Percentiles rank a stretch among this genome's conserved stretches.
These are phyloP conservation scores for Ustilago cynodontis DNA, from an alignment of 1,284 basidiomycete genomes.

Conservation along the genomic window DNA sequence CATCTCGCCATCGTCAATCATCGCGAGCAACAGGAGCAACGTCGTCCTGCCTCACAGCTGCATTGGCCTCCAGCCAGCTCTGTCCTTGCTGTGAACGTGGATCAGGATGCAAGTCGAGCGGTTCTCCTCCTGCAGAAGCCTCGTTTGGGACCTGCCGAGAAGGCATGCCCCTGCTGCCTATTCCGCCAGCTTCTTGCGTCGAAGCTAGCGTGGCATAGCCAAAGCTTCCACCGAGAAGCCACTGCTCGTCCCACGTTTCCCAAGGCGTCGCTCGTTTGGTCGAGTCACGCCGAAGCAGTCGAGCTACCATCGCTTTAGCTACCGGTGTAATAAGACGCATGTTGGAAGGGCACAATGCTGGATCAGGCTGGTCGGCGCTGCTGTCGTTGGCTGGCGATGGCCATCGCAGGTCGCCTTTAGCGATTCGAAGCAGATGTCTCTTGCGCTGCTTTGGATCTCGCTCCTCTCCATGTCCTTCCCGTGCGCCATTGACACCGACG, in stretches of 20 bases:
- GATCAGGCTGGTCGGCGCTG: constrained; percentile 33
- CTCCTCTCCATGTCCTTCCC: constrained; percentile 48
- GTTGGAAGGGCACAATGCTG: constrained; percentile 28
- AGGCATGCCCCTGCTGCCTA: not conserved
- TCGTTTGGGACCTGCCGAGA: constrained; percentile 48
- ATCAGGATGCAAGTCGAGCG: constrained; percentile 52
- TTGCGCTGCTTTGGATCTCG: constrained; percentile 59
- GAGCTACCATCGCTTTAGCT: constrained; percentile 59
- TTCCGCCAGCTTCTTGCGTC: not conserved
- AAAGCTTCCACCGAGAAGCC: constrained; percentile 65
- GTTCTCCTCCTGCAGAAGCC: constrained; percentile 43
- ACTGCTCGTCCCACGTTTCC: constrained; percentile 66
- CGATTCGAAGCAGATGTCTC: constrained; percentile 66
- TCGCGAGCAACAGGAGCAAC: constrained; percentile 42
- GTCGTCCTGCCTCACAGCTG: constrained; percentile 44
- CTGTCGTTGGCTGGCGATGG: constrained; percentile 70
- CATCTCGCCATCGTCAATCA: constrained; percentile 22
- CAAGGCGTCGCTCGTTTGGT: constrained; percentile 57
- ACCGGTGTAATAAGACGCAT: constrained; percentile 63
- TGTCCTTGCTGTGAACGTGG: constrained; percentile 54
- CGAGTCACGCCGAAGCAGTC: constrained; percentile 64
- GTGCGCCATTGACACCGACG: constrained; percentile 36
- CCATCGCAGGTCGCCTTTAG: constrained; percentile 68
- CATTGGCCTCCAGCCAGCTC: constrained; percentile 53
- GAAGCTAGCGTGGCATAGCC: constrained; percentile 10